Evolutionary conservation across 352 stramenopile genomes (phyloP), one percentile per base, ranked within the genome.

Genomic region (Peronospora farinosa): DNA sequence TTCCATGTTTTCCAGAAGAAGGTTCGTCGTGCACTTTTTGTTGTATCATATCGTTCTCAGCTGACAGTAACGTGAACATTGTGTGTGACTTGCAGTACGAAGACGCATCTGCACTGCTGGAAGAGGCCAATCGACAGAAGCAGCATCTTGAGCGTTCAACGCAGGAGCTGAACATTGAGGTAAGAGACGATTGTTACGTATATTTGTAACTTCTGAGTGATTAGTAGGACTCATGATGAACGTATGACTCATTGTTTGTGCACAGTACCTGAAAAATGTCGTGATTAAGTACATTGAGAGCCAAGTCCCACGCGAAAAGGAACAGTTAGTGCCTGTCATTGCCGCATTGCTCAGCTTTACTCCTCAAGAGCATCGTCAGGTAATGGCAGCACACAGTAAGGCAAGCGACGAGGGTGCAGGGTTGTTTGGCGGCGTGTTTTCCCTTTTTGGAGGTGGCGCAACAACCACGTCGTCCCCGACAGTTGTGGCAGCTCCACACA

Each of bases 271-370:
- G 31, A 90, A 88, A 52, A 92, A 92, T 27, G 72, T 92, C 7
- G 63, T 92, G 33, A 78, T 92, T 52, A 92, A 92, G 67, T 92
- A 86, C 68, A 83, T 92, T 19, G 65, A 73, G 44, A 88, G 73
- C 42, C 72, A 82, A 64, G 84, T 86, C 16, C 54, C 72, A 15
- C 80, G 61, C 28, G 78, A 92, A 39, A 87, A 86, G 52, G 73
- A 86, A 35, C 73, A 72, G n/a, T 59, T 92, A 30, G 81, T 92
- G 38, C 81, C 81, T 5, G 81, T 92, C 19, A 83, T 92, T 50
- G 63, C 74, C 3, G 86, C 77, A 0, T 46, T 92, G 11, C 60
- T 92, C 47, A 69, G 75, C 30, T 90, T 92, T 52, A 88, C 68
- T 40, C 76, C 78, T 3, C 59, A 76, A 23, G 78, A 92, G 49